These are phyloP conservation scores for Mycena chlorophos DNA, from an alignment of 768 basidiomycete species.

Conservation along the genomic window DNA sequence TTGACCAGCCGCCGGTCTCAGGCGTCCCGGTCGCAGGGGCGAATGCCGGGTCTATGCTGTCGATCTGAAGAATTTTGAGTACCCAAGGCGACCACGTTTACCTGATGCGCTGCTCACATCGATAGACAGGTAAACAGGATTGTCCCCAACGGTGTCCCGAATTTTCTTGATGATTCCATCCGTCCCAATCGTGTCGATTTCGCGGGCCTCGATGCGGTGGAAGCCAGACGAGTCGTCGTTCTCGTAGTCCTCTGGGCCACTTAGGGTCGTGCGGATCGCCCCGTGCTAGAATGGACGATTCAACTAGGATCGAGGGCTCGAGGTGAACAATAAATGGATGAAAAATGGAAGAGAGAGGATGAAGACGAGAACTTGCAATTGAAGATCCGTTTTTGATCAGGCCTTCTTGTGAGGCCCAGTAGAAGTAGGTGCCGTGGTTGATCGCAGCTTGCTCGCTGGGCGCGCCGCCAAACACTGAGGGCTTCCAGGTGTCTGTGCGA, in stretches of 20 bases:
- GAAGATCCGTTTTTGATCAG: slow-evolving; percentile 75
- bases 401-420: slow-evolving; percentile 83
- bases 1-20: slow-evolving; percentile 69
- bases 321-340: slow-evolving; percentile 23
- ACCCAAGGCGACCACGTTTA: not conserved
- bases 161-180: slow-evolving; percentile 81
- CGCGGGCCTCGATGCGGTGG: slow-evolving; percentile 78
- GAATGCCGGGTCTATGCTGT: slow-evolving; percentile 78
- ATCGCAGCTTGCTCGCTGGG: slow-evolving; percentile 72
- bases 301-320: slow-evolving; percentile 76
- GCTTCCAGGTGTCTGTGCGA: slow-evolving; percentile 67
- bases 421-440: slow-evolving; percentile 90
- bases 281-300: slow-evolving; percentile 67
- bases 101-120: slow-evolving; percentile 47
- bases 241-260: slow-evolving; percentile 71
- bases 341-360: slow-evolving; percentile 23
- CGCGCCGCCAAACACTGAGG: slow-evolving; percentile 71
- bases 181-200: slow-evolving; percentile 80
- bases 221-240: slow-evolving; percentile 82
- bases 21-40: slow-evolving; percentile 86
- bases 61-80: slow-evolving; percentile 48
- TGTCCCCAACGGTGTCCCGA: slow-evolving; percentile 69
- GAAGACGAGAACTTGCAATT: slow-evolving; percentile 78
- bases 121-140: slow-evolving; percentile 78
- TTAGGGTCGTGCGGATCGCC: slow-evolving; percentile 82